Evolutionary conservation across 768 basidiomycete species (phyloP).

Genomic region (Sporobolomyces pararoseus): DNA sequence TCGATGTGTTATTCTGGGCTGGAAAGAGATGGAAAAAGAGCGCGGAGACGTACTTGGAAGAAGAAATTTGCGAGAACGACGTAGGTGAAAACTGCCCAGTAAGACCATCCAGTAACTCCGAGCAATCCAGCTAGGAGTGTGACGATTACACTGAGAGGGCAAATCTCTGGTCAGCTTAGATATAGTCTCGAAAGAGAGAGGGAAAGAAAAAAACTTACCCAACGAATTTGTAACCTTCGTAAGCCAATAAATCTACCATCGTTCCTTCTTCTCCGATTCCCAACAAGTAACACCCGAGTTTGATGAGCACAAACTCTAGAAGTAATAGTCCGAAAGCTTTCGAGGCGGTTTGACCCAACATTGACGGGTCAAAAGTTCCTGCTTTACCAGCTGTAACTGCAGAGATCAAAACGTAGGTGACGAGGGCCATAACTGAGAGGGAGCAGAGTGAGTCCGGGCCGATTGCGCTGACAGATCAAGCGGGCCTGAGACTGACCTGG

Average conservation of each 20-base stretch:
- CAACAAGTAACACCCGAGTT: conserved; percentile 86
- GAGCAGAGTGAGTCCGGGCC: neutral
- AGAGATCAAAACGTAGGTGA: conserved; percentile 87
- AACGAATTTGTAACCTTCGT: conserved; percentile 96
- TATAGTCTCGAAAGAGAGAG: too few species aligned
- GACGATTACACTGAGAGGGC: conserved; percentile 65
- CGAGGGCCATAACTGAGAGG: conserved; percentile 78
- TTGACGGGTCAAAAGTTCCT: conserved; percentile 77
- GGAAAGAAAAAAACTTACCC: conserved; percentile 59
- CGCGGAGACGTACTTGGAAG: conserved; percentile 65
- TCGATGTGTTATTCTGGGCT: neutral
- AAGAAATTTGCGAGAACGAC: conserved; percentile 84
- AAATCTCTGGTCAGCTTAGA: too few species aligned
- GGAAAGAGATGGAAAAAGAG: neutral
- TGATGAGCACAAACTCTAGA: conserved; percentile 82
- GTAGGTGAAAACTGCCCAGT: conserved; percentile 72
- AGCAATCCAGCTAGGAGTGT: conserved; percentile 71
- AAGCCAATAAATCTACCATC: conserved; percentile 78
- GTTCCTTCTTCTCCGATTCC: conserved; percentile 70
- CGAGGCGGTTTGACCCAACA: conserved; percentile 79
- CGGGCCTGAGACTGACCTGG: conserved; percentile 59
- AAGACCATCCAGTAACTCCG: conserved; percentile 61
- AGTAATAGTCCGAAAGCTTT: conserved; percentile 78
- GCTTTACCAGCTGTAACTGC: conserved; percentile 79
- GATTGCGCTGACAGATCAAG: conserved; percentile 35